Conservation (phyloP, 2,329 filamentous ascomycete genomes). For the Colletotrichum shisoi region DNA sequence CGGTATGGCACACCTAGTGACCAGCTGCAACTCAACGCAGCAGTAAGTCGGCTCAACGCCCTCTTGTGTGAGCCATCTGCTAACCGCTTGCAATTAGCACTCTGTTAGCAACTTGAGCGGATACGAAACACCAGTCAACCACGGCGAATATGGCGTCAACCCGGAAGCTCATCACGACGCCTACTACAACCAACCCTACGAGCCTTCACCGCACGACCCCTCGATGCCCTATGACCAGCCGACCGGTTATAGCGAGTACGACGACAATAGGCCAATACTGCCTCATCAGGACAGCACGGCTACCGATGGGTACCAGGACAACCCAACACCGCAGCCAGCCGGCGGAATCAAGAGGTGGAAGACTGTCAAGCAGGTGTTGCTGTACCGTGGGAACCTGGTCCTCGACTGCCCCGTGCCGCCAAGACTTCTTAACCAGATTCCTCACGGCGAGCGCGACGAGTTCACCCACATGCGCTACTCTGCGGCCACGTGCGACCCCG, state of each 20-base stretch:
- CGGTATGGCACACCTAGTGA: constrained; percentile 70
- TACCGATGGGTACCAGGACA: constrained; percentile 57
- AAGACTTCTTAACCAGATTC: constrained; percentile 82
- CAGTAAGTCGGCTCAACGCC: constrained; percentile 64
- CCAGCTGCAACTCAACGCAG: constrained; percentile 81
- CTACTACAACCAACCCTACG: constrained; percentile 85
- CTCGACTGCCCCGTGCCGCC: constrained; percentile 96
- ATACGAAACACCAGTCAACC: constrained; percentile 55
- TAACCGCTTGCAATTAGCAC: constrained; percentile 50
- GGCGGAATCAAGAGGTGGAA: constrained; percentile 86
- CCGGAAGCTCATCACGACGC: constrained; percentile 87
- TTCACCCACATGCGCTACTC: constrained; percentile 93
- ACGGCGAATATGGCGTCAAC: constrained; percentile 76
- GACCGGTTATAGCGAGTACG: constrained; percentile 59
- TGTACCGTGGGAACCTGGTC: constrained; percentile 96
- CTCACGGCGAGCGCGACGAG: constrained; percentile 90
- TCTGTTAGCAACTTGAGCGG: constrained; percentile 60
- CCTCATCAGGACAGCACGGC: constrained; percentile 63
- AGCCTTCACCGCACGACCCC: constrained; percentile 69
- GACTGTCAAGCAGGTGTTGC: constrained; percentile 96
- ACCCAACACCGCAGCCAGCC: constrained; percentile 57
- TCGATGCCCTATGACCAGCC: constrained; percentile 60
- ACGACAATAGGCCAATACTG: constrained; percentile 80
- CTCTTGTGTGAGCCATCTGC: not conserved
- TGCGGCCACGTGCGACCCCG: constrained; percentile 91